Percentiles rank a stretch among this genome's conserved stretches.
Evolutionary conservation across 1,139 yeast genomes (phyloP).

Genomic region (Protomyces inouyei): DNA sequence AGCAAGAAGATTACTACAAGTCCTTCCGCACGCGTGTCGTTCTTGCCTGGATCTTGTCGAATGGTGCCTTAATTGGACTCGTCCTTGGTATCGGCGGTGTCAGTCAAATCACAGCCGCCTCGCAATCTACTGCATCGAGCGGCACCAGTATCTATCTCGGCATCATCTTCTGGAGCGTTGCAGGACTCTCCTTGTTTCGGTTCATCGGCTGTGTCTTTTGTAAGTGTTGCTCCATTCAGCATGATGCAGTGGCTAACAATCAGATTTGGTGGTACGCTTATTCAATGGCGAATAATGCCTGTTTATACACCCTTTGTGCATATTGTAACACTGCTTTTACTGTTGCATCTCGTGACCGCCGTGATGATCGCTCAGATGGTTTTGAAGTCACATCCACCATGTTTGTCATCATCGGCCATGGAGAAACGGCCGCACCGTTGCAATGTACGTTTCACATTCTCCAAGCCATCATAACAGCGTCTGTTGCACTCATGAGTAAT

Average conservation of each 20-base stretch:
- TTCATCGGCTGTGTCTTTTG: conserved; percentile 48
- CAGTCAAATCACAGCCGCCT: conserved; percentile 36
- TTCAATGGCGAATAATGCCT: conserved; percentile 16
- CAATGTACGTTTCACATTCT: too few species aligned
- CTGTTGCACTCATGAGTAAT: too few species aligned
- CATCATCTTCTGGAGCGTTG: conserved; percentile 74
- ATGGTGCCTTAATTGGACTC: conserved; percentile 59
- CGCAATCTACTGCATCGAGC: conserved; percentile 15
- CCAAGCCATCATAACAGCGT: too few species aligned
- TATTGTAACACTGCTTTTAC: too few species aligned
- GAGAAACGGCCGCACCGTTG: too few species aligned
- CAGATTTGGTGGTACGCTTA: conserved; percentile 17
- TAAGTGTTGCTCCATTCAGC: conserved; percentile 1
- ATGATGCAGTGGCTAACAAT: conserved; percentile 4
- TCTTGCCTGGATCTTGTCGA: conserved; percentile 70
- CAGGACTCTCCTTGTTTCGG: conserved; percentile 65
- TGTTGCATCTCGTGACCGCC: too few species aligned
- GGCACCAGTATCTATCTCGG: conserved; percentile 51
- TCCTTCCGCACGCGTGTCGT: conserved; percentile 73
- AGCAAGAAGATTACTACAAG: conserved; percentile 64
- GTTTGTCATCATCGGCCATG: too few species aligned
- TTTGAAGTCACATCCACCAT: too few species aligned
- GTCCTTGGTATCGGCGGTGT: conserved; percentile 68
- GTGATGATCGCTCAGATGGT: too few species aligned
- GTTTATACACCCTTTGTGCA: neutral